phyloP scores from a whole-genome alignment of 768 basidiomycete species.

The Auricularia sp. region DNA sequence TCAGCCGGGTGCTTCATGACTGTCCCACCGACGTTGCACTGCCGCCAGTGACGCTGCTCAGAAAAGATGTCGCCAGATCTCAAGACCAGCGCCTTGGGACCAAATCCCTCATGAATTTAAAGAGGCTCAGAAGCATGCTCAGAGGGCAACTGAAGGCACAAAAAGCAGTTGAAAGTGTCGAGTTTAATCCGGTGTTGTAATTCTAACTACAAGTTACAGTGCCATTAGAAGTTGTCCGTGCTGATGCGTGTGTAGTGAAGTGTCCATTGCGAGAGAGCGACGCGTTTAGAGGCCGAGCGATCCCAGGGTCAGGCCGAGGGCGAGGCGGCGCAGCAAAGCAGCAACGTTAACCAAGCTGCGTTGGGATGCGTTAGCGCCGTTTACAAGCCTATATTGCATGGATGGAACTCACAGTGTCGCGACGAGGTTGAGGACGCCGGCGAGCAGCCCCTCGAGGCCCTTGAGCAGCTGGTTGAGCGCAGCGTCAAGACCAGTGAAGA shows the following conservation, averaged over 20 bases:
- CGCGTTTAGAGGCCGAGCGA: background rate
- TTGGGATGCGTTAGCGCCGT: background rate
- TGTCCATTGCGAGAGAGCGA: background rate
- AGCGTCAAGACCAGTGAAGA: slow-evolving; percentile 17
- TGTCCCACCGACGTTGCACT: no score
- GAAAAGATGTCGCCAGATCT: no score
- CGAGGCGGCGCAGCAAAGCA: slow-evolving; percentile 6
- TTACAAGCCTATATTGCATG: background rate
- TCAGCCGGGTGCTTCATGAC: no score
- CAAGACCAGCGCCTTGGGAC: no score
- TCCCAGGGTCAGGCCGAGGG: slow-evolving; percentile 5
- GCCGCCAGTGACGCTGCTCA: no score
- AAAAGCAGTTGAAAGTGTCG: background rate
- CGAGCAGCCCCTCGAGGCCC: slow-evolving; percentile 20
- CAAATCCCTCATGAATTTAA: no score
- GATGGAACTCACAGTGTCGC: slow-evolving; percentile 12
- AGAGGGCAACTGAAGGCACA: no score
- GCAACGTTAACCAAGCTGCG: slow-evolving; percentile 8
- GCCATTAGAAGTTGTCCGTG: background rate
- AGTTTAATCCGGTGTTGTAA: background rate
- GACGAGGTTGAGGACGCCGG: slow-evolving; percentile 21
- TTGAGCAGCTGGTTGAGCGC: slow-evolving; percentile 17
- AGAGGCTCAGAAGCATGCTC: no score
- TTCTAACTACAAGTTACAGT: background rate
- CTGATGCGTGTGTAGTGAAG: background rate